These are phyloP conservation scores for Candida tibetensis DNA, from an alignment of 805 yeast species.

Conservation along the genomic window DNA sequence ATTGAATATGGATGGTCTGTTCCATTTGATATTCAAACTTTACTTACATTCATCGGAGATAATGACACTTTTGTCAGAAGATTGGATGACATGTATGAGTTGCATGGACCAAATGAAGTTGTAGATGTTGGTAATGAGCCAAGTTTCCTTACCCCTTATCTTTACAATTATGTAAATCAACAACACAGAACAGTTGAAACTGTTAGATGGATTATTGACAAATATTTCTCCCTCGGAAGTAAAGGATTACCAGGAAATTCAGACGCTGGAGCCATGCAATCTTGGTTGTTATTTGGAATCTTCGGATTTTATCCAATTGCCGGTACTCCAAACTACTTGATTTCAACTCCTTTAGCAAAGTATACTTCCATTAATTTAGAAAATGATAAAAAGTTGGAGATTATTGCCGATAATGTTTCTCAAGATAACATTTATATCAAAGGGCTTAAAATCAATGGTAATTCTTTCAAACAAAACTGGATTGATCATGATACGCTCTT, in stretches of 20 bases:
- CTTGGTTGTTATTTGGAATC: conserved; percentile 32
- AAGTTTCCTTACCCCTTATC: conserved; percentile 32
- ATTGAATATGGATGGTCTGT: conserved; percentile 37
- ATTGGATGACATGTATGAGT: conserved; percentile 34
- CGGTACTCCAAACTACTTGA: conserved; percentile 32
- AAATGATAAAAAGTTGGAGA: conserved; percentile 20
- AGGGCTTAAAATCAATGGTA: conserved; percentile 28
- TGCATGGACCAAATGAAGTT: conserved; percentile 21
- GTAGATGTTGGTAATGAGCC: conserved; percentile 40
- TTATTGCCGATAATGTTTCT: conserved; percentile 22
- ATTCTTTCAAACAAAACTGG: conserved; percentile 26
- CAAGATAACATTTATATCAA: conserved; percentile 24
- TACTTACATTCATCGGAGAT: conserved; percentile 24
- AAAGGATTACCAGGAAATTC: conserved; percentile 37
- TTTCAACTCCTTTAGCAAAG: conserved; percentile 28
- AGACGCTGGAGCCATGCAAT: conserved; percentile 40
- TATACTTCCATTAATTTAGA: conserved; percentile 21
- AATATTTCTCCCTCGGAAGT: conserved; percentile 22
- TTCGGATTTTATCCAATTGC: conserved; percentile 35
- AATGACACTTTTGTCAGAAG: conserved; percentile 23
- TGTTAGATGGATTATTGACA: conserved; percentile 25
- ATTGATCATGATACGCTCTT: conserved; percentile 29
- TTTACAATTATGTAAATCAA: conserved; percentile 29
- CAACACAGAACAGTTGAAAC: conserved; percentile 28
- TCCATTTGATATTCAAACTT: conserved; percentile 29